A percentile compares a stretch with the other conserved stretches of the same genome.
These are phyloP conservation scores for Tuber aestivum DNA, from an alignment of 495 filamentous ascomycete genomes.

Conservation along the genomic window DNA sequence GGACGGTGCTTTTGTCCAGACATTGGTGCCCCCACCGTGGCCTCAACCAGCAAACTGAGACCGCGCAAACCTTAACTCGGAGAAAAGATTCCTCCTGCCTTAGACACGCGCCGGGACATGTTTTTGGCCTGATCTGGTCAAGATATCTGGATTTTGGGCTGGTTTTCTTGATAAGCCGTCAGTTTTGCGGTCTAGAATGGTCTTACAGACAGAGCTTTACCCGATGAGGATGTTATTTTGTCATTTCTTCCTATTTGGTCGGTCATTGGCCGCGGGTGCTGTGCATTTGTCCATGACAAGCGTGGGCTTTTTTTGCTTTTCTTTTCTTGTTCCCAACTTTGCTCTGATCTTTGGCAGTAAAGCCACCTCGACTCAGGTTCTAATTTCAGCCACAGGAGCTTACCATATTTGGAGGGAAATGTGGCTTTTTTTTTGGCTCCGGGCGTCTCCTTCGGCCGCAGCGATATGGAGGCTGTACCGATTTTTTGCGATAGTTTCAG, in stretches of 20 bases:
- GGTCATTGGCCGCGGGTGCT: background rate
- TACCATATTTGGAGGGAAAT: background rate
- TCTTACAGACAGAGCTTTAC: background rate
- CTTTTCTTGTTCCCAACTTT: no score
- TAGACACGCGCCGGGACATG: background rate
- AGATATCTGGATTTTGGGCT: background rate
- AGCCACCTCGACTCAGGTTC: background rate
- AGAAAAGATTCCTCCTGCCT: background rate
- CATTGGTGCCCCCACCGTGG: background rate
- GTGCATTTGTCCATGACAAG: background rate
- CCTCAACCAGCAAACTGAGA: background rate
- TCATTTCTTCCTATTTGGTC: background rate
- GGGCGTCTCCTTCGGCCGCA: background rate
- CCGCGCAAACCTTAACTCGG: background rate
- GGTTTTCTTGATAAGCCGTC: background rate
- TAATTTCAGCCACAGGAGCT: background rate
- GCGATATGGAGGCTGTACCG: background rate
- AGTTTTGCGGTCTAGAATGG: background rate
- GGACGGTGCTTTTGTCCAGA: background rate
- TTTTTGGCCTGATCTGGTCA: background rate
- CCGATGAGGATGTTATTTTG: background rate
- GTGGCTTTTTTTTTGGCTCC: background rate
- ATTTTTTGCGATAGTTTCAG: background rate
- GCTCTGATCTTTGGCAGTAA: no score
- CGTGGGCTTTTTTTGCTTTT: no score